A percentile compares a stretch with the other conserved stretches of the same genome.
Evolutionary conservation across 352 stramenopile genomes (phyloP).

Genomic region (Phytopythium chamaehyphon): DNA sequence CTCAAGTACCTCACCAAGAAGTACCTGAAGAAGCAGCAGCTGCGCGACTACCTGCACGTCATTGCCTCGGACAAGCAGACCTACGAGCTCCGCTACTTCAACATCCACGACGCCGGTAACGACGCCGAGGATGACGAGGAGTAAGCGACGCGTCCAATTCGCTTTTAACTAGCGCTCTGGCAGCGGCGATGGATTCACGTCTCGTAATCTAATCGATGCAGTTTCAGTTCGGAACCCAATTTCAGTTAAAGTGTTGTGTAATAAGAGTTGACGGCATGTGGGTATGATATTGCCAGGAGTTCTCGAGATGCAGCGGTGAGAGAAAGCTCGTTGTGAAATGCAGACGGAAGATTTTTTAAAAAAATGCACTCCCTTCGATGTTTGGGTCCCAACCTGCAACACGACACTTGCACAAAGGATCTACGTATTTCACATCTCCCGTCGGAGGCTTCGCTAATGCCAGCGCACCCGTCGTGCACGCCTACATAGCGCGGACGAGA

Average conservation of each 20-base stretch:
- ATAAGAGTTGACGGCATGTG: too few relatives aligned
- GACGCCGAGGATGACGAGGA: constrained; percentile 87
- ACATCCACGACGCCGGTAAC: constrained; percentile 93
- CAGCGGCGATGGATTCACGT: constrained; percentile 5
- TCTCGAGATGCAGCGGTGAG: too few relatives aligned
- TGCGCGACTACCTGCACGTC: constrained; percentile 99
- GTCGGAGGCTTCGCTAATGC: constrained; percentile 11
- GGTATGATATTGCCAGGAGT: too few relatives aligned
- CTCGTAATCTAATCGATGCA: constrained; percentile 23
- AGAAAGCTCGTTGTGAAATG: too few relatives aligned
- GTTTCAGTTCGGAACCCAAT: constrained; percentile 29
- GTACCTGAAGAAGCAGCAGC: constrained; percentile 99
- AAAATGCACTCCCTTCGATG: too few relatives aligned
- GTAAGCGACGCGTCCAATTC: constrained; percentile 40
- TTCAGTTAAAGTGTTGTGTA: constrained; percentile 2
- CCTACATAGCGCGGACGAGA: constrained; percentile 62
- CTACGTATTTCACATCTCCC: constrained; percentile 13
- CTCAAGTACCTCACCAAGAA: constrained; percentile 99
- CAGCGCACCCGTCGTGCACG: constrained; percentile 10
- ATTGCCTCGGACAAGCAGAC: constrained; percentile 98
- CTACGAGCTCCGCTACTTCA: constrained; percentile 99
- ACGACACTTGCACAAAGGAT: not conserved
- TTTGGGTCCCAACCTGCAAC: too few relatives aligned
- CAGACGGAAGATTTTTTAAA: too few relatives aligned
- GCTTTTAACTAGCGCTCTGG: constrained; percentile 5